Conservation (phyloP, 2,329 filamentous ascomycete species). For the Pezicula radicicola region DNA sequence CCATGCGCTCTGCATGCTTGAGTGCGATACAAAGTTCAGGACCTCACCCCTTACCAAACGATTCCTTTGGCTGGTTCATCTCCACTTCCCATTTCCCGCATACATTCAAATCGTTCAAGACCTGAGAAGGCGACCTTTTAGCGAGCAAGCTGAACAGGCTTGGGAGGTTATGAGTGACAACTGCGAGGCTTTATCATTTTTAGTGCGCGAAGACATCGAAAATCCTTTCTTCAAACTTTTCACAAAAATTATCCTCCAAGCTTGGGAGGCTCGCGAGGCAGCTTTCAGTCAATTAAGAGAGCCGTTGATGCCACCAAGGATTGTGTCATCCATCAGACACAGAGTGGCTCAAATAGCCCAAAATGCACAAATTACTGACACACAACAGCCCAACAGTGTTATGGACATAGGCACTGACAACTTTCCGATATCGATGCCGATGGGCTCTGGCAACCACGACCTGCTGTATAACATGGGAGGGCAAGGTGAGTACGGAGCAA, state of each 20-base stretch:
- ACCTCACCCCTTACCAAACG: slow-evolving; percentile 23
- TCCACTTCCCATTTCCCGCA: slow-evolving; percentile 30
- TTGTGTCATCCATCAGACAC: slow-evolving; percentile 20
- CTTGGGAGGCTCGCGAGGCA: slow-evolving; percentile 22
- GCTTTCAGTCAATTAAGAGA: slow-evolving; percentile 12
- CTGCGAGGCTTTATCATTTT: slow-evolving; percentile 17
- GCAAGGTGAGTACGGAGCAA: slow-evolving; percentile 4
- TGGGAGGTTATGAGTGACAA: slow-evolving; percentile 26
- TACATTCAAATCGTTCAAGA: slow-evolving; percentile 30
- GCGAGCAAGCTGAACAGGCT: slow-evolving; percentile 21
- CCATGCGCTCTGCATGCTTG: slow-evolving; percentile 20
- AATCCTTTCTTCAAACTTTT: slow-evolving; percentile 17
- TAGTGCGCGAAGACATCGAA: slow-evolving; percentile 3
- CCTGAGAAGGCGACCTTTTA: slow-evolving; percentile 21
- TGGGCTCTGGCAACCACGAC: slow-evolving; percentile 2
- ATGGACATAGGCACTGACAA: slow-evolving; percentile 2
- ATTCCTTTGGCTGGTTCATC: slow-evolving; percentile 28
- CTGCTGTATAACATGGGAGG: slow-evolving; percentile 5
- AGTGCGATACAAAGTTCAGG: slow-evolving; percentile 31
- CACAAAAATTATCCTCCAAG: slow-evolving; percentile 18
- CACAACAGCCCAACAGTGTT: background rate
- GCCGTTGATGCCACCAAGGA: slow-evolving; percentile 11
- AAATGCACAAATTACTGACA: background rate
- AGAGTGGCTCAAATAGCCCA: slow-evolving; percentile 8
- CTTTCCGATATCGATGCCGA: slow-evolving; percentile 10